Evolutionary conservation across 106 monocot species (phyloP).

Genomic region (Dendrobium chrysotoxum): DNA sequence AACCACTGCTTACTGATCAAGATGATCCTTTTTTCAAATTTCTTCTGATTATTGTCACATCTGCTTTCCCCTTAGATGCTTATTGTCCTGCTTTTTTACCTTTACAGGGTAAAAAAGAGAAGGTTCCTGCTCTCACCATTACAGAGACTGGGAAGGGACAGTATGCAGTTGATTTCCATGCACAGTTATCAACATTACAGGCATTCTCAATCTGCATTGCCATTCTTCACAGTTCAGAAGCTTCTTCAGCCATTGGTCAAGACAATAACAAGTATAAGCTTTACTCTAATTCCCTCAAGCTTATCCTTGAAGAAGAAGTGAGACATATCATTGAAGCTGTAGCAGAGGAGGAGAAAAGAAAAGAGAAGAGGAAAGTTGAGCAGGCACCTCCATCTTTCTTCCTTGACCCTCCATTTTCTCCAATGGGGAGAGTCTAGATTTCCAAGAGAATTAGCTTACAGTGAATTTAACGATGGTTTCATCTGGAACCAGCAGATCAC

Average conservation of each 20-base stretch:
- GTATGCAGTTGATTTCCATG: constrained; percentile 68
- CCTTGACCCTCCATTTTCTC: constrained; percentile 60
- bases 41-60: neutral
- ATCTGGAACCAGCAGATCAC: too few species aligned
- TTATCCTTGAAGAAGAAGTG: constrained; percentile 58
- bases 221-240: constrained; percentile 50
- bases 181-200: constrained; percentile 54
- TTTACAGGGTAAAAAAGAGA: constrained; percentile 59
- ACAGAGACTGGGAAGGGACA: constrained; percentile 38
- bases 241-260: constrained; percentile 22
- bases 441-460: too few species aligned
- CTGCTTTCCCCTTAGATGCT: neutral
- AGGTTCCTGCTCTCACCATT: constrained; percentile 45
- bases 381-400: constrained; percentile 29
- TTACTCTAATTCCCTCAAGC: constrained; percentile 45
- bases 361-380: constrained; percentile 26
- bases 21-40: neutral
- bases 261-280: constrained; percentile 31
- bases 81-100: neutral
- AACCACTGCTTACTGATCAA: too few species aligned
- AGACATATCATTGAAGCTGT: constrained; percentile 40
- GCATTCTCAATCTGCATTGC: constrained; percentile 68
- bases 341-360: constrained; percentile 41
- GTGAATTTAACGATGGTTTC: too few species aligned
- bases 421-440: constrained; percentile 51